Evolutionary conservation across 2,329 filamentous ascomycete genomes (phyloP), one percentile per base, ranked within the genome.

Genomic region (Lachnellula occidentalis): DNA sequence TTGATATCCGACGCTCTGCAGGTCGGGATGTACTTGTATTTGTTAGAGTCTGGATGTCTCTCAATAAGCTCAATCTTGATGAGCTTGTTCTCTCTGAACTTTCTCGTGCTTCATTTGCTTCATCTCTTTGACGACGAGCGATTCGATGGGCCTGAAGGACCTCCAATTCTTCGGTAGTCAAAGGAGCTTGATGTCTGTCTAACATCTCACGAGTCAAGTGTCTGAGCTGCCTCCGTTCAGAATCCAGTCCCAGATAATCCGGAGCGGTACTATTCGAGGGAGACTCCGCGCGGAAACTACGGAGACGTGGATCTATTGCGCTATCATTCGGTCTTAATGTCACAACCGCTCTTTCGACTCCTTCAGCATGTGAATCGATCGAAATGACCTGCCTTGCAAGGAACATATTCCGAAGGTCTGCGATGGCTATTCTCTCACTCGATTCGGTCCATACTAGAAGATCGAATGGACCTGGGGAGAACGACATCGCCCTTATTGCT

Each of bases 361-460:
- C 78, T 3, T 76, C 77, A 24, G 79, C 77, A 50, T 81, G 76
- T 14, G 76, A 75, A 61, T 85, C 80, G 42, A 92, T 76, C 27
- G 80, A 74, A 31, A 94, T 75, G 34, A 87, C 78, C 67, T 94
- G 89, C 45, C 85, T 82, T 50, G 82, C 78, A 46, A 79, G 75
- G 58, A 90, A 84, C 21, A 85, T 81, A 61, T 76, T 80, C 31
- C 88, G 80, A 48, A 89, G 73, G 69, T 94, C 89, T 5, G 86
- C 86, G 39, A 92, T 76, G 37, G 87, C 89, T 15, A 92, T 77
- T 53, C 84, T 78, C 3, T 86, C 88, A 59, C 88, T 86, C 64
- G 96, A 89, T 71, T 99, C 94, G 8, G 91, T 89, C 92, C 94
- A 97, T 6, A 95, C 88, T 41, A 99, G 75, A 17, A 99, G 80